Conservation (phyloP, 495 filamentous ascomycete genomes). For the Penicillium maclennaniae region DNA sequence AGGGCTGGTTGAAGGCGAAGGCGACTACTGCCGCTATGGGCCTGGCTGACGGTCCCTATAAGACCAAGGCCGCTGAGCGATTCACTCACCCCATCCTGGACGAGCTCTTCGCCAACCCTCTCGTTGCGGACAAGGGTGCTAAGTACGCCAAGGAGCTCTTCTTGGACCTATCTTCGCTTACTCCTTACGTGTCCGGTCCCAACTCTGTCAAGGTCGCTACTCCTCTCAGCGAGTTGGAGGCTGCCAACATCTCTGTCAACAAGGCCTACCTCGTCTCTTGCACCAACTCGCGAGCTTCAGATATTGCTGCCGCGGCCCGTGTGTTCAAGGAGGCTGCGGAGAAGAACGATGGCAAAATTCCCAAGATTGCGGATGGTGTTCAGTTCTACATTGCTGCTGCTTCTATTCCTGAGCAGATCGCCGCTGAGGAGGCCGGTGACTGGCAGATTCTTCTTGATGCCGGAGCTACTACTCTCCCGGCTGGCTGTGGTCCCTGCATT, state of each 20-base stretch:
- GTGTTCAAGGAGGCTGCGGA: constrained; percentile 79
- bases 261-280: constrained; percentile 90
- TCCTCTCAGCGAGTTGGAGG: constrained; percentile 69
- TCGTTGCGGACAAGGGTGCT: constrained; percentile 72
- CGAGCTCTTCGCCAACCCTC: constrained; percentile 60
- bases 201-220: constrained; percentile 86
- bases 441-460: constrained; percentile 83
- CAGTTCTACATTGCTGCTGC: constrained; percentile 92
- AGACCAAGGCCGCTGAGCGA: constrained; percentile 39
- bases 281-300: constrained; percentile 82
- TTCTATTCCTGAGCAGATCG: constrained; percentile 71
- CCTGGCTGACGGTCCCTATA: constrained; percentile 37
- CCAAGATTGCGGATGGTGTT: constrained; percentile 76
- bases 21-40: constrained; percentile 64
- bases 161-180: constrained; percentile 74
- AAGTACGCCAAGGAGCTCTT: constrained; percentile 79
- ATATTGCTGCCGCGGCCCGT: constrained; percentile 75
- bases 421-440: constrained; percentile 77
- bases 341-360: constrained; percentile 49
- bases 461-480: constrained; percentile 69
- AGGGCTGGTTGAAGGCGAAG: constrained; percentile 73
- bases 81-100: constrained; percentile 71
- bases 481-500: constrained; percentile 88
- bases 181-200: constrained; percentile 84
- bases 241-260: constrained; percentile 69